Evolutionary conservation across 2,329 filamentous ascomycete genomes (phyloP).

Genomic region (Epicoccum sorghinum): DNA sequence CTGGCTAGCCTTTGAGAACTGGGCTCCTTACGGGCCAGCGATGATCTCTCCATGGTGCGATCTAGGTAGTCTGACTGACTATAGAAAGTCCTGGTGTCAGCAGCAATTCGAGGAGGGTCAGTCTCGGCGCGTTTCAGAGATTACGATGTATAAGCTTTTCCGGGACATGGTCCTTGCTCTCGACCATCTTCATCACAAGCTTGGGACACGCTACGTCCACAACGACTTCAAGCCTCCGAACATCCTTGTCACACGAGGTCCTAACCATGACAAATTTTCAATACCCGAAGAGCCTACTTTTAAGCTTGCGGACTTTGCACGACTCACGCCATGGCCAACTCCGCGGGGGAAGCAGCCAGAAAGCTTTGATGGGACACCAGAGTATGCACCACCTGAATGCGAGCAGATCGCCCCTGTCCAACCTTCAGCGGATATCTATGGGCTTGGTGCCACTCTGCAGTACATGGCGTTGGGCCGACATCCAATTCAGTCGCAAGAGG

Average conservation of each 20-base stretch:
- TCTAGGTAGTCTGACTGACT: conserved; percentile 22
- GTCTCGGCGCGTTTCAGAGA: conserved; percentile 20
- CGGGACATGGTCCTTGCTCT: conserved; percentile 31
- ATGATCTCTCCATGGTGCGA: conserved; percentile 28
- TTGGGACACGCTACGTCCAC: conserved; percentile 65
- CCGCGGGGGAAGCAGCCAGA: background rate
- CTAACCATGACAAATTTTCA: background rate
- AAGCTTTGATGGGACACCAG: conserved; percentile 23
- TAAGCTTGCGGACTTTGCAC: conserved; percentile 32
- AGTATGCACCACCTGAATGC: conserved; percentile 25
- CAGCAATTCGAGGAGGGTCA: conserved; percentile 4
- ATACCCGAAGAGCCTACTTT: conserved; percentile 29
- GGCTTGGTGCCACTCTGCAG: conserved; percentile 33
- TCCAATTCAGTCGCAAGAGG: conserved; percentile 15
- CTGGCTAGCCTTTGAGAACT: conserved; percentile 5
- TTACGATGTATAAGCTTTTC: conserved; percentile 36
- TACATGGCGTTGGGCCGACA: conserved; percentile 19
- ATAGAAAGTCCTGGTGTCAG: conserved; percentile 3
- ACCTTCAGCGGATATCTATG: conserved; percentile 30
- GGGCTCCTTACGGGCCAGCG: conserved; percentile 16
- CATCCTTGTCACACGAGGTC: background rate
- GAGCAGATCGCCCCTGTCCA: conserved; percentile 16
- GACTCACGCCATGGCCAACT: conserved; percentile 13
- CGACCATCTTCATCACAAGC: conserved; percentile 27
- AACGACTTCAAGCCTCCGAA: conserved; percentile 84